Base-by-base conservation (phyloP, 1,284 basidiomycete genomes). In the Ustilago hordei region DNA sequence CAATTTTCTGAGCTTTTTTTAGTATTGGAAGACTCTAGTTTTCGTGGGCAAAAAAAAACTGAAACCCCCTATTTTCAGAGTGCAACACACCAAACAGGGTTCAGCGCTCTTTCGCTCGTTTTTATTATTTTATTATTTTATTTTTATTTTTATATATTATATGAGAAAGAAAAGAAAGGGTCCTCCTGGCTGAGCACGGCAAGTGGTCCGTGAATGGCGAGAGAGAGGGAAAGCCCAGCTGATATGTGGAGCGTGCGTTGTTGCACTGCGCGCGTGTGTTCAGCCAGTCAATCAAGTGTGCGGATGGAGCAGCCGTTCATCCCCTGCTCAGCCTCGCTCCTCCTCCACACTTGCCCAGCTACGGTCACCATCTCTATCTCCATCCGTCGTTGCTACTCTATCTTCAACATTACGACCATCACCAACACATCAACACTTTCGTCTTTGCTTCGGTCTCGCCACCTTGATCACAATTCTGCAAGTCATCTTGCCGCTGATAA, bases 121-220 rank as follows among this genome's bases (percentile, higher is more conserved):
- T 38, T 55, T 39, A 8, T 38, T 38, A 43, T 39, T 28, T 19
- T 19, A n/a, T n/a, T n/a, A n/a, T 39, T 34, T 38, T 38, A 43
- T 39, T 28, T 19, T 19, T 19, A 1, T 19, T 19, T 19, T 19
- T 19, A 19, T n/a, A n/a, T 39, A 34, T 38, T 38, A 41, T 39
- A 15, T 23, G 38, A 43, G 28, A 39, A 55, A 55, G 7, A 55
- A 55, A 55, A 55, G n/a, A 32, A 50, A 50, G 54, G 36, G 35
- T 39, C 54, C 36, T 39, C 54, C 23, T 55, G 43, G n/a, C 12
- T 23, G 11, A 35, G 54, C 54, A 19, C 54, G 36, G 36, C 36
- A 39, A 48, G 59, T 53, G 50, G 59, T 43, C 59, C 59, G 59
- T 60, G 59, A 60, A 60, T 60, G 47, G 36, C 15, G 15, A 41